Conservation (phyloP, 768 basidiomycete species). For the Psilocybe cyanescens region DNA sequence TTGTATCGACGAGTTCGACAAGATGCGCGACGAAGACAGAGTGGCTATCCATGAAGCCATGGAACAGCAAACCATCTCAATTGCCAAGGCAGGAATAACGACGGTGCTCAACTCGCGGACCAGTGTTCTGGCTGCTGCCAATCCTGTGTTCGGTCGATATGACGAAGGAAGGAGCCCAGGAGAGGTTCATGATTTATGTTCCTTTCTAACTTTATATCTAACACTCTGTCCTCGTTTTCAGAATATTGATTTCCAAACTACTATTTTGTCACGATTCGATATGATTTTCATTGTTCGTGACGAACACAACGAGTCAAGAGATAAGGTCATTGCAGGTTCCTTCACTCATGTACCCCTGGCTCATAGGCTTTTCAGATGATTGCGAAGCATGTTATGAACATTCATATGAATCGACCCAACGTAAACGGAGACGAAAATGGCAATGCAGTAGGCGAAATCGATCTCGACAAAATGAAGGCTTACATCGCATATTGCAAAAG, state of each 20-base stretch:
- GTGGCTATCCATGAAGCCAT: conserved; percentile 99
- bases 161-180: conserved; percentile 96
- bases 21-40: conserved; percentile 99
- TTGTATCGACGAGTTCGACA: conserved; percentile 99
- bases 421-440: conserved; percentile 60
- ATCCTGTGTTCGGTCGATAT: conserved; percentile 97
- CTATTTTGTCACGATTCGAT: conserved; percentile 97
- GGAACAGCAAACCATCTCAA: conserved; percentile 99
- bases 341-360: conserved; percentile 5
- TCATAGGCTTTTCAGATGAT: conserved; percentile 63
- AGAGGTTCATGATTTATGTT: conserved; percentile 55
- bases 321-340: conserved; percentile 61
- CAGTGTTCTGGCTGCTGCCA: conserved; percentile 95
- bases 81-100: conserved; percentile 98
- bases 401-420: conserved; percentile 94
- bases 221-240: conserved; percentile 18
- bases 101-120: conserved; percentile 96
- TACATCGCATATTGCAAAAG: conserved; percentile 96
- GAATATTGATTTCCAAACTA: conserved; percentile 99
- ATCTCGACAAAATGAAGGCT: conserved; percentile 97
- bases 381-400: conserved; percentile 97
- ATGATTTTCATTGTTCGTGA: conserved; percentile 99
- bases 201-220: conserved; percentile 4
- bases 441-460: conserved; percentile 84
- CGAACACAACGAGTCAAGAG: conserved; percentile 93